A percentile compares a stretch with the other conserved stretches of the same genome.
These are phyloP conservation scores for Metschnikowia cubensis DNA, from an alignment of 805 yeast genomes.

Conservation along the genomic window DNA sequence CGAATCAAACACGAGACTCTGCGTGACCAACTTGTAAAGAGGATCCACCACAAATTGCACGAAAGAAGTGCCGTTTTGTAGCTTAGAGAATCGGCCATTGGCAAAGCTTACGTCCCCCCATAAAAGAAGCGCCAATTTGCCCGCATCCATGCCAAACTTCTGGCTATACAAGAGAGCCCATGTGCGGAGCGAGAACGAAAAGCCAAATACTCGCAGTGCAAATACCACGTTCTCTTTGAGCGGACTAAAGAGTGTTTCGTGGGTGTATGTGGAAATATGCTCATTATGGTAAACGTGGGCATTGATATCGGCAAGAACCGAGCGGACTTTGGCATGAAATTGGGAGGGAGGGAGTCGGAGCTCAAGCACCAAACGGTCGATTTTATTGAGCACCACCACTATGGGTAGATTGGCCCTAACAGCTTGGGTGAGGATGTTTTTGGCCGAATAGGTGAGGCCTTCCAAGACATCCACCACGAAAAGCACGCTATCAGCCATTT, in stretches of 20 bases:
- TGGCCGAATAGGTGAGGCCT: constrained; percentile 63
- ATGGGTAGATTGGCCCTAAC: constrained; percentile 49
- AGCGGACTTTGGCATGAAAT: constrained; percentile 63
- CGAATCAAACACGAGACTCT: constrained; percentile 52
- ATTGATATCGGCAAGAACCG: constrained; percentile 63
- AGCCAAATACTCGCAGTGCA: constrained; percentile 60
- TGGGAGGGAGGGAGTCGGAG: constrained; percentile 70
- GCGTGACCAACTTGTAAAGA: constrained; percentile 67
- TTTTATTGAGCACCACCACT: constrained; percentile 65
- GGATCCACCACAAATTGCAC: constrained; percentile 70
- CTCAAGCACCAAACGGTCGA: constrained; percentile 84
- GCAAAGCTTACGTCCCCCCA: constrained; percentile 77
- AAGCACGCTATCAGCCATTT: constrained; percentile 60
- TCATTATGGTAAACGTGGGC: constrained; percentile 38
- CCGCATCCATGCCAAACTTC: constrained; percentile 18
- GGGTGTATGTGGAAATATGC: constrained; percentile 24
- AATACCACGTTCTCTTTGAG: constrained; percentile 64
- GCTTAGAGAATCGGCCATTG: constrained; percentile 43
- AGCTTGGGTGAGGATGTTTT: constrained; percentile 48
- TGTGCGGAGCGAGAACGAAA: constrained; percentile 63
- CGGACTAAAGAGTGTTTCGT: constrained; percentile 49
- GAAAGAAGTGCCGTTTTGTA: constrained; percentile 42
- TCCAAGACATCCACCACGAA: constrained; percentile 83
- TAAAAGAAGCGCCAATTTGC: constrained; percentile 47
- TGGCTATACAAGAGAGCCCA: constrained; percentile 52